phyloP scores from a whole-genome alignment of 805 yeast genomes.

The Debaryomyces hansenii region DNA sequence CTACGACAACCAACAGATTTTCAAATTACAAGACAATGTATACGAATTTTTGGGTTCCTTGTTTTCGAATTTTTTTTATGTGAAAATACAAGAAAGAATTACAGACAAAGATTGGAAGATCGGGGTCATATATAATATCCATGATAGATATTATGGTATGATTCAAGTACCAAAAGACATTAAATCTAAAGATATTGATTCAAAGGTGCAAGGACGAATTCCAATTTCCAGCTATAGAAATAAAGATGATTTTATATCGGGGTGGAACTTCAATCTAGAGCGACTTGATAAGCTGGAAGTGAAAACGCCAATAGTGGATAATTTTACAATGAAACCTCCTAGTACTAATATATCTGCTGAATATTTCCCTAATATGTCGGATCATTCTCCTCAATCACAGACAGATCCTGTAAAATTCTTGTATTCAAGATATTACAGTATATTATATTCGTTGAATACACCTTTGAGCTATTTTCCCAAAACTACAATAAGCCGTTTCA shows the following conservation, averaged over 20 bases:
- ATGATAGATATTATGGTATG: conserved; percentile 11
- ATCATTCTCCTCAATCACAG: not conserved
- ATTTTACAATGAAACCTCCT: conserved; percentile 19
- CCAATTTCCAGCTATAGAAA: not conserved
- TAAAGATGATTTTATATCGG: not conserved
- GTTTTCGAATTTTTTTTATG: conserved; percentile 11
- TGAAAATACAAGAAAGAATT: conserved; percentile 11
- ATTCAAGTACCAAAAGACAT: conserved; percentile 8
- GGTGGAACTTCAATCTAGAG: not conserved
- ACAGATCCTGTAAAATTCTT: conserved; percentile 30
- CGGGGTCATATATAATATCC: conserved; percentile 14
- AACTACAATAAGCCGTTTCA: conserved; percentile 49
- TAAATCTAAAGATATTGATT: conserved; percentile 6
- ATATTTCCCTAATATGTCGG: not conserved
- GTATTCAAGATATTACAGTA: conserved; percentile 32
- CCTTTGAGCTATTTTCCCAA: conserved; percentile 46
- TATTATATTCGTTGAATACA: conserved; percentile 38
- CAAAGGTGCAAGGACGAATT: too few species aligned
- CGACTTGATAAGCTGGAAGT: not conserved
- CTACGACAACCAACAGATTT: conserved; percentile 2
- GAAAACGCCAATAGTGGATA: not conserved
- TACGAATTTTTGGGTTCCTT: conserved; percentile 8
- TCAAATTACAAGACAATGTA: conserved; percentile 6
- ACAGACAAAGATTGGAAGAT: conserved; percentile 11
- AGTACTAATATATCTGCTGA: too few species aligned